Conservation (phyloP, 2,329 filamentous ascomycete genomes). For the Cladosporium halotolerans region DNA sequence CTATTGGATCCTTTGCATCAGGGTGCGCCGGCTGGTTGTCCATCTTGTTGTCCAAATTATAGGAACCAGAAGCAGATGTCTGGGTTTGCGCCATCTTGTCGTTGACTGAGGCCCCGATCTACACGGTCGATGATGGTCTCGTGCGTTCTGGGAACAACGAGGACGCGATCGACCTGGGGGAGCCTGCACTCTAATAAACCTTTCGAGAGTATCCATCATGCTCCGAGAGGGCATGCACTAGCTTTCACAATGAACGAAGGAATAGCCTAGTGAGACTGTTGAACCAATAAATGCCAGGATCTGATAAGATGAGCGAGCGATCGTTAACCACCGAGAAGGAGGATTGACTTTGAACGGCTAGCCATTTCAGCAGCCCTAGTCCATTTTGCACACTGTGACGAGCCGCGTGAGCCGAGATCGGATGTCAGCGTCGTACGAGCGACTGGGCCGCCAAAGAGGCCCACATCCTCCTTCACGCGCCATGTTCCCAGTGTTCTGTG, state of each 20-base stretch:
- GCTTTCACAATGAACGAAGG: neutral
- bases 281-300: slow-evolving; percentile 1
- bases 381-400: neutral
- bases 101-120: neutral
- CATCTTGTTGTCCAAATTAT: too few relatives aligned
- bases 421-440: neutral
- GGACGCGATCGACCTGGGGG: neutral
- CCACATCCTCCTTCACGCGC: too few relatives aligned
- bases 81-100: neutral
- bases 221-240: neutral
- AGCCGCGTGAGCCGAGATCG: too few relatives aligned
- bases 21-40: neutral
- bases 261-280: neutral
- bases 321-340: neutral
- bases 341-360: neutral
- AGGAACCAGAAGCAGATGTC: neutral
- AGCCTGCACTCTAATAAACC: neutral
- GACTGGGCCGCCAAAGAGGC: neutral
- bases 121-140: neutral
- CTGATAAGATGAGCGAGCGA: slow-evolving; percentile 3
- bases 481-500: too few relatives aligned
- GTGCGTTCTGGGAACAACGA: neutral
- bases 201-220: neutral
- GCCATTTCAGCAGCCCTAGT: neutral
- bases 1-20: neutral